Evolutionary conservation across 805 yeast species (phyloP).

Genomic region (Lipomyces oligophaga): DNA sequence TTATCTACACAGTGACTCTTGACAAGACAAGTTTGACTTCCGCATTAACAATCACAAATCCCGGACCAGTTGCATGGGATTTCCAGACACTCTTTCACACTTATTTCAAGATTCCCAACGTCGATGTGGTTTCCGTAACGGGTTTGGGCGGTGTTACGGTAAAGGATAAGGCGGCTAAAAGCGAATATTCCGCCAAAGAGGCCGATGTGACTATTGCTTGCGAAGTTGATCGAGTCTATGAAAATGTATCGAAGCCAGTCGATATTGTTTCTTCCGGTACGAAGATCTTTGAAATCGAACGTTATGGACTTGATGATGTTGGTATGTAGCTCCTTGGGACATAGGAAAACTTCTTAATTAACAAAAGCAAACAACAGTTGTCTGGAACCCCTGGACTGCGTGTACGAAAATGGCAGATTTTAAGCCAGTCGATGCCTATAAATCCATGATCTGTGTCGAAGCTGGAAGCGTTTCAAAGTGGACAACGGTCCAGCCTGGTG

Average conservation of each 20-base stretch:
- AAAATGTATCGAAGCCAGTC: slow-evolving; percentile 51
- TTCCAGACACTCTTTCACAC: slow-evolving; percentile 97
- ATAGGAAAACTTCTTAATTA: background rate
- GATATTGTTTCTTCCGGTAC: slow-evolving; percentile 68
- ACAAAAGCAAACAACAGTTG: slow-evolving; percentile 59
- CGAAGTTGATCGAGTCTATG: slow-evolving; percentile 84
- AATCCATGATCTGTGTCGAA: slow-evolving; percentile 89
- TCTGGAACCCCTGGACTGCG: slow-evolving; percentile 96
- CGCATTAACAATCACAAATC: slow-evolving; percentile 69
- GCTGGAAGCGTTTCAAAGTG: slow-evolving; percentile 83
- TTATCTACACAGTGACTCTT: slow-evolving; percentile 65
- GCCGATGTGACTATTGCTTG: slow-evolving; percentile 36
- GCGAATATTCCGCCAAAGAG: slow-evolving; percentile 39
- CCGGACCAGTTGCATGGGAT: slow-evolving; percentile 61
- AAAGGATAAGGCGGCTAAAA: slow-evolving; percentile 69
- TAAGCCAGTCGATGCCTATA: slow-evolving; percentile 76
- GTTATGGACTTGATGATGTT: slow-evolving; percentile 58
- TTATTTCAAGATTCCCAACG: slow-evolving; percentile 69
- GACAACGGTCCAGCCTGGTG: slow-evolving; percentile 61
- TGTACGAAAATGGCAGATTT: slow-evolving; percentile 85
- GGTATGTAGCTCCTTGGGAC: slow-evolving; percentile 16
- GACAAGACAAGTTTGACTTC: slow-evolving; percentile 59
- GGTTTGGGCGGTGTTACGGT: slow-evolving; percentile 72
- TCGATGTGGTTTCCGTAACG: slow-evolving; percentile 70
- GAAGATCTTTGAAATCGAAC: slow-evolving; percentile 62